Evolutionary conservation across 1,139 yeast species (phyloP), one percentile per base, ranked within the genome.

Genomic region (Hemisphaericaspora xylanilytica): DNA sequence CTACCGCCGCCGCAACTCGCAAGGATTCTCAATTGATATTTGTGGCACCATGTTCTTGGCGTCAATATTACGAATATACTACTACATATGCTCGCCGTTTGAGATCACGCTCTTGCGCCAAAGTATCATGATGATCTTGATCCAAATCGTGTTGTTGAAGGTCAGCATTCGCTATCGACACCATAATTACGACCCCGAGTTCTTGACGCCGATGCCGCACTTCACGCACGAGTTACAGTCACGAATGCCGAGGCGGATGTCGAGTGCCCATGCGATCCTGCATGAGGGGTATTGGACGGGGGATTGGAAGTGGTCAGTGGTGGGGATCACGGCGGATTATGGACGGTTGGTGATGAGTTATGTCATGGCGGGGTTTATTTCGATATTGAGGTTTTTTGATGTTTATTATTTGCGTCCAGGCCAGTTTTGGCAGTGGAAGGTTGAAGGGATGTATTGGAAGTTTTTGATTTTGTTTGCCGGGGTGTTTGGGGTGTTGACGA

Each of bases 21-120:
- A 76, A 25, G 97, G 97, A 21, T 88, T 88, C 56, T 82, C 94
- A 6, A 70, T 88, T 16, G 97, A 89, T 59, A 85, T 89, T 11
- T 89, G 96, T 62, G 92, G 90, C 12, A 86, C 95, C 9, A 88
- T 89, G 96, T 60, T 89, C 44, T 71, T 87, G 50, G 85, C 96
- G 1, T 78, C 88, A 35, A 77, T 82, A 4, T 63, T 88, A 32
- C 71, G 95, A 46, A 80, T 89, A 15, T 78, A 80, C 39, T 89
- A 86, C 64, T 89, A 84, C 63, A 61, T 82, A 45, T 81, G 88
- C 37, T 75, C 82, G 32, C 96, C 96, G 0, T 89, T 81, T 57
- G 96, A 89, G 55, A 60, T 76, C 13, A 77, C 95, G 3, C 61
- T 89, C 28, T 66, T 88, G 32, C 63, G 90, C 42, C 97, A 89